Evolutionary conservation across 2,329 filamentous ascomycete genomes (phyloP).

Genomic region (Coleophoma crateriformis): DNA sequence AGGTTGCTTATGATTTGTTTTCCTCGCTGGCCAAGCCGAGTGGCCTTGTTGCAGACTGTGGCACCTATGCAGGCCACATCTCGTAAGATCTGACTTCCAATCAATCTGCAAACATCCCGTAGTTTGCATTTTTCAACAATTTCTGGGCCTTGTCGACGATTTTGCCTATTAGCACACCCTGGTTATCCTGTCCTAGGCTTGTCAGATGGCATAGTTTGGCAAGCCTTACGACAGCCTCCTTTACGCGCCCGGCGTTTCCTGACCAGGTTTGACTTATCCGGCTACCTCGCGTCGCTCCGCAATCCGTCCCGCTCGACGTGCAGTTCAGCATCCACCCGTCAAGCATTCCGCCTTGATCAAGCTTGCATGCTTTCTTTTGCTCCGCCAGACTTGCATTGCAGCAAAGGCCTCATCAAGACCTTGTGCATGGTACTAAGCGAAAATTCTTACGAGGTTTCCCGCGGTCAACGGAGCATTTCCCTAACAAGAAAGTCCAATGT

Average conservation of each 20-base stretch:
- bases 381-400: no score
- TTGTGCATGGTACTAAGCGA: no score
- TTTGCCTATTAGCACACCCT: slow-evolving; percentile 14
- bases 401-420: no score
- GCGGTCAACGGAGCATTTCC: no score
- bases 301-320: slow-evolving; percentile 17
- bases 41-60: slow-evolving; percentile 8
- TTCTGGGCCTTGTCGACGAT: slow-evolving; percentile 16
- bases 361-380: slow-evolving; percentile 1
- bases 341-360: slow-evolving; percentile 11
- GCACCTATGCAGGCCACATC: slow-evolving; percentile 14
- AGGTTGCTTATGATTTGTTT: no score
- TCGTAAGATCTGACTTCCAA: slow-evolving; percentile 9
- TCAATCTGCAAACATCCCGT: slow-evolving; percentile 3
- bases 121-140: slow-evolving; percentile 13
- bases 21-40: not conserved
- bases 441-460: no score
- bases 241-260: slow-evolving; percentile 26
- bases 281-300: slow-evolving; percentile 23
- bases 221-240: slow-evolving; percentile 25
- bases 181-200: slow-evolving; percentile 5
- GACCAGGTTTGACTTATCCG: slow-evolving; percentile 15
- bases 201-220: not conserved
- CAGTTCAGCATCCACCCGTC: slow-evolving; percentile 18
- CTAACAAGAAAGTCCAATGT: no score